Conservation (phyloP, 169 alveolate species). For the Amoebophrya sp. region DNA sequence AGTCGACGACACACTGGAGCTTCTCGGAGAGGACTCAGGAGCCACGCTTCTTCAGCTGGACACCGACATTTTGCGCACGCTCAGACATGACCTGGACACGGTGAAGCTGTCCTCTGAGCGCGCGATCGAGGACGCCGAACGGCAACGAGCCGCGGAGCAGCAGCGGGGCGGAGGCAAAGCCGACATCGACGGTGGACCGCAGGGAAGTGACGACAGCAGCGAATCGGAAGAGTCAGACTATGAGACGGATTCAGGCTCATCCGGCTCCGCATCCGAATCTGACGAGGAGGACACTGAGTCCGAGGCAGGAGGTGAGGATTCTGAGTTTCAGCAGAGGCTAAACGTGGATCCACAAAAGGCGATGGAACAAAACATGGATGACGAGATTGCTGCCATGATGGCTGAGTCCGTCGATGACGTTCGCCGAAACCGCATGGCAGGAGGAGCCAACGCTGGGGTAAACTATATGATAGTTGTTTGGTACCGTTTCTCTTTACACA, state of each 20-base stretch:
- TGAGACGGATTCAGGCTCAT: neutral
- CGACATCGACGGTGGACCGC: neutral
- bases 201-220: neutral
- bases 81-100: neutral
- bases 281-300: neutral
- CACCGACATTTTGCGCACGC: neutral
- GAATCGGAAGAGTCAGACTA: too few species aligned
- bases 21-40: neutral
- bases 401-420: neutral
- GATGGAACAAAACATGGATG: too few species aligned
- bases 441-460: too few species aligned
- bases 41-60: neutral
- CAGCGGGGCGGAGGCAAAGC: neutral
- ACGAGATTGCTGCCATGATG: neutral
- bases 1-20: neutral
- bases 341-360: too few species aligned
- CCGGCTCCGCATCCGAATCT: neutral
- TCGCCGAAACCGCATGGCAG: neutral
- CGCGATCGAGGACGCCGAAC: constrained; percentile 1
- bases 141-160: neutral
- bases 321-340: neutral
- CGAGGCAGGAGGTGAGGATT: neutral
- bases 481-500: neutral
- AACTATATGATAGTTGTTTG: too few species aligned
- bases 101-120: neutral